phyloP scores from a whole-genome alignment of 345 rosid genomes.

The Salix exigua region DNA sequence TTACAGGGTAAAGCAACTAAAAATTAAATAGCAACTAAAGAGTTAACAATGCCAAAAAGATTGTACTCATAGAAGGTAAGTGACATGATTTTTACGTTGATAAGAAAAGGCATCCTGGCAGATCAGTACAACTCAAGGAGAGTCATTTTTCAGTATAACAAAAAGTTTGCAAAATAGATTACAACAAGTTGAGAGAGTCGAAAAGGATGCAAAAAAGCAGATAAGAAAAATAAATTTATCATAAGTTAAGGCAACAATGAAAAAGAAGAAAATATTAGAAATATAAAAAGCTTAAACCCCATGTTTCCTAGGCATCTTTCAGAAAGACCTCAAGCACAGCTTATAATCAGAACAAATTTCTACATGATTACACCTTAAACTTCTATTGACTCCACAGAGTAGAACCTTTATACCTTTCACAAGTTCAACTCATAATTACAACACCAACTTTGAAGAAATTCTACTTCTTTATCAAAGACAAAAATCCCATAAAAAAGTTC shows the following conservation, averaged over 20 bases:
- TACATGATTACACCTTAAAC: background rate
- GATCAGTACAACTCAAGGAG: background rate
- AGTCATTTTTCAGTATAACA: background rate
- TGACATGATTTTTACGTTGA: background rate
- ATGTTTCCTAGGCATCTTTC: background rate
- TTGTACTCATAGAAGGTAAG: background rate
- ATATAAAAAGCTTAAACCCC: background rate
- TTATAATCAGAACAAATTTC: background rate
- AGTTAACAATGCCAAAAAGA: background rate
- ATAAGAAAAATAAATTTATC: background rate
- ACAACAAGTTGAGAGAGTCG: background rate
- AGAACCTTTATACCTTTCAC: background rate
- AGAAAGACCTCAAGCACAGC: background rate
- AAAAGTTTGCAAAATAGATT: background rate
- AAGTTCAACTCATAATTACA: background rate
- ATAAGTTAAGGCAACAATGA: background rate
- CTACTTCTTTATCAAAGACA: background rate
- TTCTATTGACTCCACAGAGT: background rate
- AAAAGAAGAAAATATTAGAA: background rate
- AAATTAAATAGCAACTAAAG: background rate
- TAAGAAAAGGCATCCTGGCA: background rate
- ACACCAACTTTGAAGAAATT: background rate
- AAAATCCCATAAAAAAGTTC: background rate
- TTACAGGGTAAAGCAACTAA: background rate
- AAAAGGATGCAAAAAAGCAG: background rate